phyloP scores from a whole-genome alignment of 495 filamentous ascomycete genomes.

The Aspergillus ostianus region DNA sequence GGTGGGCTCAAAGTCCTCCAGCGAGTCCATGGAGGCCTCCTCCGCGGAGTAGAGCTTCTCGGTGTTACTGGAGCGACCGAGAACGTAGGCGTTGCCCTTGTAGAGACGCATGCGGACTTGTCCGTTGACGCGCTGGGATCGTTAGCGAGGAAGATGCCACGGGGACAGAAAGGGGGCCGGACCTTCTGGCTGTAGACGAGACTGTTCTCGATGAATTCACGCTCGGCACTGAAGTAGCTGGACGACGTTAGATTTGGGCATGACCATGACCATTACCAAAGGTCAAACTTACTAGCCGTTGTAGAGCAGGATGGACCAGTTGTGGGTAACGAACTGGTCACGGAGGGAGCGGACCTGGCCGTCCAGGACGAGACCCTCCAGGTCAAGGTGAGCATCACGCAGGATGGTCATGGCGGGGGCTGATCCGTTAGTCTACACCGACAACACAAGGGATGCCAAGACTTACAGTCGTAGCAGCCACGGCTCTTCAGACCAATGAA shows the following conservation, averaged over 20 bases:
- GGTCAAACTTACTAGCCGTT: conserved; percentile 10
- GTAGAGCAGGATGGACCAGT: conserved; percentile 55
- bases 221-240: conserved; percentile 80
- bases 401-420: conserved; percentile 70
- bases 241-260: conserved; percentile 53
- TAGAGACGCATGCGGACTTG: conserved; percentile 69
- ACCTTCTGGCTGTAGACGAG: conserved; percentile 68
- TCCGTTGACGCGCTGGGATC: conserved; percentile 52
- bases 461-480: conserved; percentile 75
- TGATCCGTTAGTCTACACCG: conserved; percentile 8
- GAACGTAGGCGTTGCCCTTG: conserved; percentile 73
- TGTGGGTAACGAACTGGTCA: conserved; percentile 73
- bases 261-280: too few species aligned
- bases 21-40: conserved; percentile 84
- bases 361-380: conserved; percentile 69
- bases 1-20: conserved; percentile 73
- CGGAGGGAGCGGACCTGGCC: conserved; percentile 78
- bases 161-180: neutral
- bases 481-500: conserved; percentile 85
- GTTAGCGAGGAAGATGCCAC: neutral
- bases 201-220: conserved; percentile 73
- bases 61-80: conserved; percentile 72
- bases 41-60: conserved; percentile 82
- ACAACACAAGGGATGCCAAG: neutral
- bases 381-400: conserved; percentile 65